Evolutionary conservation across 805 yeast species (phyloP), one percentile per base, ranked within the genome.

Genomic region (Saturnispora ahearnii): DNA sequence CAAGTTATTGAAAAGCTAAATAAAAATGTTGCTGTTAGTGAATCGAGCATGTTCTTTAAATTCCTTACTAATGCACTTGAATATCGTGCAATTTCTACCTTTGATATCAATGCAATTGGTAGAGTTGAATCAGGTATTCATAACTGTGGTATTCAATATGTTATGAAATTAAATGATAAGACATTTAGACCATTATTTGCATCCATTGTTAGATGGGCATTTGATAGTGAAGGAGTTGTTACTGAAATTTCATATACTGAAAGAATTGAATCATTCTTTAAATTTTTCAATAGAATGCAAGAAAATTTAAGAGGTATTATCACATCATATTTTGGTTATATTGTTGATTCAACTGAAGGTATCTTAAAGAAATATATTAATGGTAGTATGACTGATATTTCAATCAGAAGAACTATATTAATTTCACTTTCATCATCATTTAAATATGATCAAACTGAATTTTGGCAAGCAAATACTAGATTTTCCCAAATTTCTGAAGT

Each of bases 121-220:
- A 77, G 95, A 57, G 78, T 91, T 55, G 98, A 91, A 63, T 74
- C 88, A 18, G 76, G 84, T 10, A 78, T 84, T 62, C 84, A 85
- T 58, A 71, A 76, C 36, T 78, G 89, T 62, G 90, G 86, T 21
- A 79, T 91, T 55, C 72, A 72, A 24, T 82, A 81, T 57, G 95
- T 91, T 18, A 76, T 93, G 82, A 90, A 91, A 67, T 76, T 93
- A 68, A 93, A 93, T 63, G 99, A 93, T 64, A 88, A 87, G 69
- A 78, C 82, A 22, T 93, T 93, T 75, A 79, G 97, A 62, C 99
- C 99, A 18, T 71, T 87, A 62, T 93, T 93, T 68, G 91, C 90
- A 6, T 73, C 82, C 26, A 72, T 88, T 58, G 89, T 85, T 11
- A 79, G 89, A 63, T 93, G 99, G 99, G 95, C 96, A 2, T 77